Evolutionary conservation across 306 rosid species (phyloP).

Genomic region (Ceratonia siliqua): DNA sequence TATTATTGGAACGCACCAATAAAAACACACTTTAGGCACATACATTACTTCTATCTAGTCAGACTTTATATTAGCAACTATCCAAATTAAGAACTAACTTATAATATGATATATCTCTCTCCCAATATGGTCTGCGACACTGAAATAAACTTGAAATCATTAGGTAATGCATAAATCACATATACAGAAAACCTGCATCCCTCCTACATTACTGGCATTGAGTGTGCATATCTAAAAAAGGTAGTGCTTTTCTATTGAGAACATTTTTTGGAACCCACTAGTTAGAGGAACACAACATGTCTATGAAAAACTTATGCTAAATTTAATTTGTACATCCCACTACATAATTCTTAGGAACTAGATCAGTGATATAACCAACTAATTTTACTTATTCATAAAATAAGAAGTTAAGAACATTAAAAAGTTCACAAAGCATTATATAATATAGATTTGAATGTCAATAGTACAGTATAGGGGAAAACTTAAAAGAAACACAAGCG

Average conservation of each 20-base stretch:
- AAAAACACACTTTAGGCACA: conserved; percentile 7
- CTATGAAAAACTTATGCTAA: background rate
- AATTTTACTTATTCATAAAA: background rate
- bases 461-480: background rate
- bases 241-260: background rate
- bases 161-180: conserved; percentile 13
- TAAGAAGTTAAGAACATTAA: background rate
- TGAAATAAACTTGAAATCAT: conserved; percentile 13
- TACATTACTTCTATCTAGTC: background rate
- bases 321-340: too few relatives aligned
- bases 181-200: background rate
- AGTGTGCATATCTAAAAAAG: conserved; percentile 4
- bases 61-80: background rate
- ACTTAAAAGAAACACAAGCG: conserved; percentile 21
- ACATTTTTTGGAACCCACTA: background rate
- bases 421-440: conserved; percentile 8
- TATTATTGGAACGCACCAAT: background rate
- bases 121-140: conserved; percentile 1
- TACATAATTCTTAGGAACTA: conserved; percentile 11
- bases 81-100: background rate
- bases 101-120: background rate
- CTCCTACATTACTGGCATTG: background rate
- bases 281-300: conserved; percentile 16
- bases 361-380: background rate
- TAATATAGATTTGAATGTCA: conserved; percentile 10